Evolutionary conservation across 371 early-diverging fungal genomes (phyloP).

Genomic region (Rozella allomycis): DNA sequence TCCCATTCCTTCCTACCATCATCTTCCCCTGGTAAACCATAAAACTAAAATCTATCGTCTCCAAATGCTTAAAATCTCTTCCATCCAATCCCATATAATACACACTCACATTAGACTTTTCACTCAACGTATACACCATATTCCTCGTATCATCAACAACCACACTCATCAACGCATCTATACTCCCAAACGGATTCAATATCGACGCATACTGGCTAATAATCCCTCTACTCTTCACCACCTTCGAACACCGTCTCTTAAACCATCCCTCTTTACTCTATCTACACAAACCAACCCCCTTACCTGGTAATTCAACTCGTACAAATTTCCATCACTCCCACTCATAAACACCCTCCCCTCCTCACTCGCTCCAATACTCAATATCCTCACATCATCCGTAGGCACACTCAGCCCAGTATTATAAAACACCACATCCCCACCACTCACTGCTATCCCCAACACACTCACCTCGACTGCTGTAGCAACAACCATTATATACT

Average conservation of each 20-base stretch:
- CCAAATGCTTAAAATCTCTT: slow-evolving; percentile 7
- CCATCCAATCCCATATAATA: slow-evolving; percentile 23
- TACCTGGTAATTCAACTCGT: slow-evolving; percentile 60
- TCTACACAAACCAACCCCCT: not conserved
- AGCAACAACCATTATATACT: slow-evolving; percentile 58
- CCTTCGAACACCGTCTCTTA: slow-evolving; percentile 43
- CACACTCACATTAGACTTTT: slow-evolving; percentile 32
- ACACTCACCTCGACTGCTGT: slow-evolving; percentile 59
- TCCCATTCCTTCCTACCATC: too few species aligned
- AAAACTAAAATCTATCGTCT: too few species aligned
- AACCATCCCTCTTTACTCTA: slow-evolving; percentile 62
- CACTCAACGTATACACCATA: slow-evolving; percentile 40
- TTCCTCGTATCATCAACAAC: slow-evolving; percentile 44
- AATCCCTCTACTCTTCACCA: slow-evolving; percentile 27
- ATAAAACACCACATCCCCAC: slow-evolving; percentile 10
- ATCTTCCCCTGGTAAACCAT: too few species aligned
- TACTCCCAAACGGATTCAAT: not conserved
- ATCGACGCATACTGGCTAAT: slow-evolving; percentile 12
- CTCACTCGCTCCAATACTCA: slow-evolving; percentile 42
- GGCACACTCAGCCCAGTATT: slow-evolving; percentile 46
- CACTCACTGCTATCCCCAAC: slow-evolving; percentile 34
- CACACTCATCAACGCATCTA: slow-evolving; percentile 16
- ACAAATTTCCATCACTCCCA: slow-evolving; percentile 53
- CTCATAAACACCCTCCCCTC: slow-evolving; percentile 65
- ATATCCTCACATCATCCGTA: slow-evolving; percentile 51